These are phyloP conservation scores for Fusarium sp. DNA, from an alignment of 2,329 filamentous ascomycete species.

Conservation along the genomic window DNA sequence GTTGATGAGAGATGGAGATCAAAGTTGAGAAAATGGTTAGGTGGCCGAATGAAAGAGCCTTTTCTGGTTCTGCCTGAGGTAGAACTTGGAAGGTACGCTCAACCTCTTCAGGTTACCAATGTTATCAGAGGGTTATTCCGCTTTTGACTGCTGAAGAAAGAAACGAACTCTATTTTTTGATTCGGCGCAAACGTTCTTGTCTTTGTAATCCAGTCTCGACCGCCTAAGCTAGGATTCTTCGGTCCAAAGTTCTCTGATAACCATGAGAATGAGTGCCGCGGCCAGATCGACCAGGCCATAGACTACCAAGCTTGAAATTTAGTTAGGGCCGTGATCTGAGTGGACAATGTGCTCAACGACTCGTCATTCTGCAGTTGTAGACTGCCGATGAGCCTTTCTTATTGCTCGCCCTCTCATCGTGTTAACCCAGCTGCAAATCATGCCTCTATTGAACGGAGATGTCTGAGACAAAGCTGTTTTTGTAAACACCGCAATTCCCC, in stretches of 20 bases:
- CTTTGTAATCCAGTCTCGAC: background rate
- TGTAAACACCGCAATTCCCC: background rate
- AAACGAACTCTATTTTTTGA: constrained; percentile 2
- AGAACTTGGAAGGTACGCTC: background rate
- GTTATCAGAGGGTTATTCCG: background rate
- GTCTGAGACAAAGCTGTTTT: background rate
- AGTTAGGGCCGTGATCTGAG: background rate
- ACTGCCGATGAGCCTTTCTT: background rate
- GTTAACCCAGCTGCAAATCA: background rate
- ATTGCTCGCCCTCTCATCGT: background rate
- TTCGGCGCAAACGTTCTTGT: background rate
- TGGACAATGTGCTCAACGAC: constrained; percentile 1
- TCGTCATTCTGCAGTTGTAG: background rate
- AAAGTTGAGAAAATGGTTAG: background rate
- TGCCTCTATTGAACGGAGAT: background rate
- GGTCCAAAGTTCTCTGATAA: background rate
- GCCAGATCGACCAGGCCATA: background rate
- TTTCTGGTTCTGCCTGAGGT: background rate
- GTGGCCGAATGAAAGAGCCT: background rate
- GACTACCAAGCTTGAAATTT: background rate
- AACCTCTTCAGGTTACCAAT: background rate
- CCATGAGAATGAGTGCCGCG: background rate
- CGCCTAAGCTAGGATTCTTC: background rate
- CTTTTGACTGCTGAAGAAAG: constrained; percentile 5
- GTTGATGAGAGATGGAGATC: background rate